These are phyloP conservation scores for Penicillium bialowiezense DNA, from an alignment of 495 filamentous ascomycete genomes.

Conservation along the genomic window DNA sequence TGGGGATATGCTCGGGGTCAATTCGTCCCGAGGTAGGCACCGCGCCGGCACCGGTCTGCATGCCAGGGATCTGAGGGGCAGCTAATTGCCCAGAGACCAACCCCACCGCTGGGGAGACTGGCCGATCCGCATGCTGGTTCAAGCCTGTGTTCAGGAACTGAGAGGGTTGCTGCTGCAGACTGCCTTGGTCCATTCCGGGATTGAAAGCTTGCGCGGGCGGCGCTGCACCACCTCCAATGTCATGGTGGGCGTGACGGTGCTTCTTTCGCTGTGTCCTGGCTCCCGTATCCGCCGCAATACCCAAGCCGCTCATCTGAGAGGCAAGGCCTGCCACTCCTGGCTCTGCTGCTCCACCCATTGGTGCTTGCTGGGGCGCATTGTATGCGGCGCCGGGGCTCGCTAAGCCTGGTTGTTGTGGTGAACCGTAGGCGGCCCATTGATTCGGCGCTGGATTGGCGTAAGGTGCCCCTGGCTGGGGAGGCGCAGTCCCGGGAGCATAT, in stretches of 20 bases:
- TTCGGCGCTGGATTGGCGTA: slow-evolving; percentile 39
- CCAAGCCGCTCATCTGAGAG: slow-evolving; percentile 84
- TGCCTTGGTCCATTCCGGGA: slow-evolving; percentile 56
- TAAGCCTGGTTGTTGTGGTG: slow-evolving; percentile 29
- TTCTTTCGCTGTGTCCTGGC: slow-evolving; percentile 77
- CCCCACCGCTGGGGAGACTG: slow-evolving; percentile 56
- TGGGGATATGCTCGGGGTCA: slow-evolving; percentile 91
- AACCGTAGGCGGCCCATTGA: slow-evolving; percentile 46
- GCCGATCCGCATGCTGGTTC: slow-evolving; percentile 41
- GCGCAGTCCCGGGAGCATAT: slow-evolving; percentile 47
- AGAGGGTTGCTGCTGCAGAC: slow-evolving; percentile 48
- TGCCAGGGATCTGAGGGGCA: slow-evolving; percentile 52
- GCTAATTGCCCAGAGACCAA: slow-evolving; percentile 41
- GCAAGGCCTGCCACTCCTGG: slow-evolving; percentile 60
- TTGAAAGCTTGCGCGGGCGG: slow-evolving; percentile 59
- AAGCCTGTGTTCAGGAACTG: slow-evolving; percentile 71
- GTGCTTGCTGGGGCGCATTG: slow-evolving; percentile 31
- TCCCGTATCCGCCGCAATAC: slow-evolving; percentile 63
- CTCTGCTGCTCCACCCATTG: slow-evolving; percentile 29
- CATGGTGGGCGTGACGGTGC: slow-evolving; percentile 89
- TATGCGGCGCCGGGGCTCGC: slow-evolving; percentile 31
- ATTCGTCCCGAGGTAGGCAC: slow-evolving; percentile 70
- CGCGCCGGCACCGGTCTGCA: slow-evolving; percentile 34
- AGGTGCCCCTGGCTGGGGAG: slow-evolving; percentile 57
- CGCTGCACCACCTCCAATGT: slow-evolving; percentile 60